A percentile compares a stretch with the other conserved stretches of the same genome.
phyloP scores from a whole-genome alignment of 352 stramenopile species.

The Phytophthora multivora region DNA sequence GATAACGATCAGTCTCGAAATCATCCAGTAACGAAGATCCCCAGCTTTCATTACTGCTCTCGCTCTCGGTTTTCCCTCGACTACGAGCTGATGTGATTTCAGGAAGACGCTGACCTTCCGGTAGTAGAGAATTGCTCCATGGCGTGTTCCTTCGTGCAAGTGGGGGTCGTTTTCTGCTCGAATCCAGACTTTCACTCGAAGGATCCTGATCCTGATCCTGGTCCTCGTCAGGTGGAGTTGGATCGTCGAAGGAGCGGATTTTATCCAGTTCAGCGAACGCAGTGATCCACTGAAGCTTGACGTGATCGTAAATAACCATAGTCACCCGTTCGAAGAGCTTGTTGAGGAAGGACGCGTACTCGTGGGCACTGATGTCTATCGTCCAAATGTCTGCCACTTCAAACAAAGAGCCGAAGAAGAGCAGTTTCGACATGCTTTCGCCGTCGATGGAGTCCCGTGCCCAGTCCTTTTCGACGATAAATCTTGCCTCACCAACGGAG shows the following conservation, averaged over 20 bases:
- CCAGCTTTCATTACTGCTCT: slow-evolving; percentile 20
- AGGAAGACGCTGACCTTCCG: slow-evolving; percentile 14
- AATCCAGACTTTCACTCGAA: slow-evolving; percentile 15
- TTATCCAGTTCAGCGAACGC: slow-evolving; percentile 75
- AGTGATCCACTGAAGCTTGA: slow-evolving; percentile 69
- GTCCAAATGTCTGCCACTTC: slow-evolving; percentile 89
- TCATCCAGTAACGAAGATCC: slow-evolving; percentile 6
- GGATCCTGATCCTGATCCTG: no score
- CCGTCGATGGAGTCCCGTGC: slow-evolving; percentile 50
- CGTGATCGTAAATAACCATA: slow-evolving; percentile 72
- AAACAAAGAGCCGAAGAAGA: slow-evolving; percentile 74
- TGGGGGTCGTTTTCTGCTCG: slow-evolving; percentile 11
- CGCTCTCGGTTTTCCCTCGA: slow-evolving; percentile 8
- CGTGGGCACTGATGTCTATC: slow-evolving; percentile 56
- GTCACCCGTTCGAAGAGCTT: slow-evolving; percentile 84
- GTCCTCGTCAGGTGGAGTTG: slow-evolving; percentile 18
- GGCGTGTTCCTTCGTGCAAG: slow-evolving; percentile 19
- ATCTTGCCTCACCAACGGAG: slow-evolving; percentile 64
- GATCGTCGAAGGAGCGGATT: slow-evolving; percentile 66
- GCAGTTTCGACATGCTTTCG: slow-evolving; percentile 57
- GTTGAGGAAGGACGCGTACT: slow-evolving; percentile 70
- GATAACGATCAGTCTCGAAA: slow-evolving; percentile 4
- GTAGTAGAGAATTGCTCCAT: neutral
- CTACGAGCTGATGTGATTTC: slow-evolving; percentile 7
- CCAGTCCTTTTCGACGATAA: slow-evolving; percentile 85